Evolutionary conservation across 2,329 filamentous ascomycete genomes (phyloP).

Genomic region (Cladophialophora chaetospira): DNA sequence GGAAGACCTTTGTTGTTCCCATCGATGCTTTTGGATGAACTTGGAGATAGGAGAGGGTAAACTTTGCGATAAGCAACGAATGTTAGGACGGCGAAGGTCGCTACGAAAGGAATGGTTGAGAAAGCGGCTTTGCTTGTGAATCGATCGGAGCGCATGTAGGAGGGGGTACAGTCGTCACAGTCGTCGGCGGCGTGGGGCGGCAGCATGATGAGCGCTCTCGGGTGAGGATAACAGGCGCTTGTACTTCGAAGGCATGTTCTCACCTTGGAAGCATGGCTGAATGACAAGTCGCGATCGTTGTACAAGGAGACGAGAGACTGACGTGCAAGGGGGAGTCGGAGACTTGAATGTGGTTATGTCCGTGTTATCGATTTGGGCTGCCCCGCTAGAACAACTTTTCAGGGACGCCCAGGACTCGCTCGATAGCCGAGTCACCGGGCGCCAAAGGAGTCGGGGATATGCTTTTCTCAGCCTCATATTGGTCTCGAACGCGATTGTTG

Average conservation of each 20-base stretch:
- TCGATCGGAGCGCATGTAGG: conserved; percentile 20
- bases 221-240: background rate
- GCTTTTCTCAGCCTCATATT: too few species aligned
- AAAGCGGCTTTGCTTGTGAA: conserved; percentile 47
- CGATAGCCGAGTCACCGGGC: background rate
- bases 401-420: too few species aligned
- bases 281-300: too few species aligned
- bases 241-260: conserved; percentile 19
- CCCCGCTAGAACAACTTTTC: too few species aligned
- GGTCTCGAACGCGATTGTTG: too few species aligned
- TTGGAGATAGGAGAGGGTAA: conserved; percentile 67
- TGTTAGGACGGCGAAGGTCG: conserved; percentile 67
- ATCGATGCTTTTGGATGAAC: conserved; percentile 16
- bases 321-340: too few species aligned
- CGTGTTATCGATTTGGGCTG: conserved; percentile 1
- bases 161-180: conserved; percentile 37
- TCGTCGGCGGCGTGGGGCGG: conserved; percentile 28
- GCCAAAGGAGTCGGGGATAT: too few species aligned
- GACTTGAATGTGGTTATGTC: background rate
- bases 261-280: background rate
- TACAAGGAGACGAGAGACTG: too few species aligned
- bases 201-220: conserved; percentile 25
- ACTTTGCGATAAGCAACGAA: conserved; percentile 66
- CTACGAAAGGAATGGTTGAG: conserved; percentile 67
- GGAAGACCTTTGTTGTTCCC: conserved; percentile 23